A percentile compares a stretch with the other conserved stretches of the same genome.
Conservation (phyloP, 306 rosid species). For the Begonia fuchsioides region DNA sequence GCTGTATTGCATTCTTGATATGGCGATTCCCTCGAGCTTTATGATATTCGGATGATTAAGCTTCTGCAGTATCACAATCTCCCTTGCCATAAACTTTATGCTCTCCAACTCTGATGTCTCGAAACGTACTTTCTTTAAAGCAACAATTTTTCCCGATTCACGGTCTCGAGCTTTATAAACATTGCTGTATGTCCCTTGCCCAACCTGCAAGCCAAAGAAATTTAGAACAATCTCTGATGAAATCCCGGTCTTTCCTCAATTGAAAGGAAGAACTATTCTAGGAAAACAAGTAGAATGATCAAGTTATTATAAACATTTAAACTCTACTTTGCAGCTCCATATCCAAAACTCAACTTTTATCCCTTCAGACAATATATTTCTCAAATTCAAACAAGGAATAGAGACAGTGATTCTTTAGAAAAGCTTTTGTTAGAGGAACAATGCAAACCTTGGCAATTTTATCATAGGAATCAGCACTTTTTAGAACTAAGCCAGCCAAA, state of each 20-base stretch:
- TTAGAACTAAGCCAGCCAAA: conserved; percentile 37
- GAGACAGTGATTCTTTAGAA: too few species aligned
- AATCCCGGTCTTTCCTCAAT: not conserved
- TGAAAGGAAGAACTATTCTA: too few species aligned
- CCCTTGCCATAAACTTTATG: conserved; percentile 70
- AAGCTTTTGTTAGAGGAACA: conserved; percentile 1
- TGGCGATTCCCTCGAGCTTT: conserved; percentile 59
- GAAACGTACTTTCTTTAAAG: conserved; percentile 64
- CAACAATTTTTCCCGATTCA: conserved; percentile 43
- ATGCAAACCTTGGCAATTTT: conserved; percentile 47
- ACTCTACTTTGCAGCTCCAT: too few species aligned
- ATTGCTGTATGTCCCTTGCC: conserved; percentile 74
- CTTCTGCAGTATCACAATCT: conserved; percentile 35
- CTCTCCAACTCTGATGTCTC: conserved; percentile 65
- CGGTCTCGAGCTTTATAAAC: conserved; percentile 68
- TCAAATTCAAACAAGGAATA: too few species aligned
- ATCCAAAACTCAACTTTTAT: too few species aligned
- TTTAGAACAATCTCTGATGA: conserved; percentile 1
- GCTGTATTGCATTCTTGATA: conserved; percentile 71
- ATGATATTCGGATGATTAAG: conserved; percentile 66
- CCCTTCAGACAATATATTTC: too few species aligned
- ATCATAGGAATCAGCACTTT: conserved; percentile 51
- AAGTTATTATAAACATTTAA: too few species aligned
- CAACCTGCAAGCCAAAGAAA: conserved; percentile 24
- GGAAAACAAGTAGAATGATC: not conserved